Percentiles rank a stretch among this genome's conserved stretches.
Evolutionary conservation across 2,329 filamentous ascomycete species (phyloP).

Genomic region (Xylariales sp.): DNA sequence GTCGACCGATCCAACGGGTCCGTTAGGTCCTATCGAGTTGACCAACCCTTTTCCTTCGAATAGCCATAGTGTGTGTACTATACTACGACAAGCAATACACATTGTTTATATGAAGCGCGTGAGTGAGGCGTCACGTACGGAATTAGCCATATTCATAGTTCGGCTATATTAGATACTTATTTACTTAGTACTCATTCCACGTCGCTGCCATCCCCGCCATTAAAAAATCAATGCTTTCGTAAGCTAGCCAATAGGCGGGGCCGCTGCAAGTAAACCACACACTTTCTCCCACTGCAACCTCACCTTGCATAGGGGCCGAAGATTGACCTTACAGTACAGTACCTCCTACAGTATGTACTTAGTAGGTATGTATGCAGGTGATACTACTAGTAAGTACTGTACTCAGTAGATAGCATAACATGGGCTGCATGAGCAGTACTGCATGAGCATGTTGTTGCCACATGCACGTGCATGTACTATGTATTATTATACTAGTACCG

Average conservation of each 20-base stretch:
- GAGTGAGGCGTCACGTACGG: no score
- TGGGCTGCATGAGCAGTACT: neutral
- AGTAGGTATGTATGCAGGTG: no score
- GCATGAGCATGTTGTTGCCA: neutral
- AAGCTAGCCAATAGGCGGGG: slow-evolving; percentile 35
- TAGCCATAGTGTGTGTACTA: neutral
- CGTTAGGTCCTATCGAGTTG: neutral
- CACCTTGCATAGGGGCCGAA: slow-evolving; percentile 29
- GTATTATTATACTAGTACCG: neutral
- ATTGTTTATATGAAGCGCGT: no score
- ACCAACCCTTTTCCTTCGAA: neutral
- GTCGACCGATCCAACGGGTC: slow-evolving; percentile 1
- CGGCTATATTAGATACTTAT: no score
- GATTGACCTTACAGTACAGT: neutral
- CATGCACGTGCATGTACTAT: neutral
- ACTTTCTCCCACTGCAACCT: slow-evolving; percentile 24
- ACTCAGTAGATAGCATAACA: no score
- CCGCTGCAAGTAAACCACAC: slow-evolving; percentile 27
- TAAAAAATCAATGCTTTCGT: slow-evolving; percentile 9
- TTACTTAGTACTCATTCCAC: neutral
- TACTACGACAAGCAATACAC: no score
- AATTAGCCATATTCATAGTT: no score
- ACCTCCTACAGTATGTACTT: no score
- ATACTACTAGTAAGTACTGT: no score
- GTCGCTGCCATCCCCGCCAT: neutral